Percentiles rank a stretch among this genome's conserved stretches.
Conservation (phyloP, 306 rosid genomes). For the Bauhinia variegata region DNA sequence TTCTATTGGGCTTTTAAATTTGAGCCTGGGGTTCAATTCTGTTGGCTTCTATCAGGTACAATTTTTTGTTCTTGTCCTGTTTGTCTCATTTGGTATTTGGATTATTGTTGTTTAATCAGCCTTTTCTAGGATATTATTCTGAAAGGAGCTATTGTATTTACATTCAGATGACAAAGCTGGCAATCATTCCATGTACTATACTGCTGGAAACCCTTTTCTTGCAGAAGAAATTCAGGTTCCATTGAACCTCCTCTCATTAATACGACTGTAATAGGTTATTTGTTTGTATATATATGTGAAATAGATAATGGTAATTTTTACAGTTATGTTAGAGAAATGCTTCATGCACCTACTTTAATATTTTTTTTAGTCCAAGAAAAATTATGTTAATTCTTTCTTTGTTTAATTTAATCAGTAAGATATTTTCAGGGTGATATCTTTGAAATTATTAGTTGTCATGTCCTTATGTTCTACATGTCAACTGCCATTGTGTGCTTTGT, state of each 20-base stretch:
- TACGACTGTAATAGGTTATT: slow-evolving; percentile 13
- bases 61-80: slow-evolving; percentile 27
- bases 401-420: background rate
- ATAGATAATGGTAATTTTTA: slow-evolving; percentile 19
- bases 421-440: background rate
- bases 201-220: slow-evolving; percentile 93
- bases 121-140: slow-evolving; percentile 22
- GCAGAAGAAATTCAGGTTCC: slow-evolving; percentile 87
- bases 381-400: background rate
- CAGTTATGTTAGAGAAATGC: slow-evolving; percentile 1
- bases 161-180: slow-evolving; percentile 95
- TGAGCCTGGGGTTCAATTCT: slow-evolving; percentile 96
- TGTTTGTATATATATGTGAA: slow-evolving; percentile 23
- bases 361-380: background rate
- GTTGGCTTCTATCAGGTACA: slow-evolving; percentile 97
- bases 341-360: slow-evolving; percentile 10
- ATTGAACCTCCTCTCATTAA: slow-evolving; percentile 27
- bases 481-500: background rate
- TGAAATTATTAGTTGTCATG: slow-evolving; percentile 9
- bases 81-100: slow-evolving; percentile 26
- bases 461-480: slow-evolving; percentile 15
- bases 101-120: slow-evolving; percentile 19
- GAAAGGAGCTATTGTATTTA: slow-evolving; percentile 36
- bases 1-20: slow-evolving; percentile 94
- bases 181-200: slow-evolving; percentile 97